A percentile compares a stretch with the other conserved stretches of the same genome.
phyloP scores from a whole-genome alignment of 2,329 filamentous ascomycete species.

The Colletotrichum paranaense region DNA sequence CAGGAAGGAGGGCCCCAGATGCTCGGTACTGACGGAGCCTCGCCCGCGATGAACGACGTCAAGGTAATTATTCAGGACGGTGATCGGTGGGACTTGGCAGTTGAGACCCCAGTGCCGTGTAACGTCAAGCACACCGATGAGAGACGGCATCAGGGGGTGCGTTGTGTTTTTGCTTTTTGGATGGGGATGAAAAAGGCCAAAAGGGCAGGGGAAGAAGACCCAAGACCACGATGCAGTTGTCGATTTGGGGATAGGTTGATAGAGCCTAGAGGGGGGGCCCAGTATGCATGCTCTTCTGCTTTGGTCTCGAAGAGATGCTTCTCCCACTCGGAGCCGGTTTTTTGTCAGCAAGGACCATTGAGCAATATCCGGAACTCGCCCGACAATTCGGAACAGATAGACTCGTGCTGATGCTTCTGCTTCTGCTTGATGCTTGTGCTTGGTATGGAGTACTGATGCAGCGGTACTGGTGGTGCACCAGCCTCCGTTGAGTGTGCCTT shows the following conservation, averaged over 20 bases:
- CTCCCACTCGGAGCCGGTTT: conserved; percentile 18
- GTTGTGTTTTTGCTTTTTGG: conserved; percentile 7
- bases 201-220: neutral
- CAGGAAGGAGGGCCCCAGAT: conserved; percentile 28
- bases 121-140: conserved; percentile 21
- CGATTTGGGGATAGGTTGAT: conserved; percentile 28
- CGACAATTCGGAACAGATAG: conserved; percentile 25
- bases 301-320: conserved; percentile 14
- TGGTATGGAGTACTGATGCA: too few relatives aligned
- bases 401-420: neutral
- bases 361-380: conserved; percentile 29
- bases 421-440: neutral
- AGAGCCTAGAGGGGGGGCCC: neutral
- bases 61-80: conserved; percentile 33
- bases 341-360: neutral
- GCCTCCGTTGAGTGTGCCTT: neutral
- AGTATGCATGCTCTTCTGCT: conserved; percentile 25
- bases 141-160: neutral
- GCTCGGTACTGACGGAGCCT: conserved; percentile 33
- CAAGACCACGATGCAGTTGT: conserved; percentile 32
- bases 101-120: conserved; percentile 12
- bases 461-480: too few relatives aligned
- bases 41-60: conserved; percentile 30
- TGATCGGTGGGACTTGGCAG: conserved; percentile 28
- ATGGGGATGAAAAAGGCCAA: conserved; percentile 13